These are phyloP conservation scores for Blastomyces gilchristii DNA, from an alignment of 2,329 filamentous ascomycete species.

Conservation along the genomic window DNA sequence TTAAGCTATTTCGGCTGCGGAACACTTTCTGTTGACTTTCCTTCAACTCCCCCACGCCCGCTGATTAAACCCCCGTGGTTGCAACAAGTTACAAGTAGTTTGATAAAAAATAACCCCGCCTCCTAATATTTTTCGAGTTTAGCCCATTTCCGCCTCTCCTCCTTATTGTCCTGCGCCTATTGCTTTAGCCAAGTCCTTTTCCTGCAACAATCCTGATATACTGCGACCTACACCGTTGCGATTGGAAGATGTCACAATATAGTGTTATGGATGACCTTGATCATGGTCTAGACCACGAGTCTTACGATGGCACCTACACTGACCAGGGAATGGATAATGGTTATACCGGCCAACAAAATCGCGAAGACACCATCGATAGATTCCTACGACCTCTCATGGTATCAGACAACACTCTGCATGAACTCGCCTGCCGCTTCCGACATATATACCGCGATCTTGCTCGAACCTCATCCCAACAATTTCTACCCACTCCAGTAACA, in stretches of 20 bases:
- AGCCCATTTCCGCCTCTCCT: not conserved
- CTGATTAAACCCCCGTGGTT: no score
- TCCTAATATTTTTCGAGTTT: no score
- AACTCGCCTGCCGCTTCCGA: constrained; percentile 38
- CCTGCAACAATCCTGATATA: not conserved
- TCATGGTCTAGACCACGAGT: constrained; percentile 9
- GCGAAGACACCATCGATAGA: constrained; percentile 29
- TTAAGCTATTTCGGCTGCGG: not conserved
- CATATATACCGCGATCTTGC: constrained; percentile 36
- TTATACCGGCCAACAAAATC: constrained; percentile 21
- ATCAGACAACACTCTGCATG: constrained; percentile 36
- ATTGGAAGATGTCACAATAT: constrained; percentile 2
- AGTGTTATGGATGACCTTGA: constrained; percentile 6
- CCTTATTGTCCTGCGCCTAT: not conserved
- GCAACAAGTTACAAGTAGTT: no score
- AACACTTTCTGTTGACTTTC: not conserved
- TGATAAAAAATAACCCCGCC: not conserved
- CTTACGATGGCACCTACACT: constrained; percentile 25
- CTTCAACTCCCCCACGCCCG: not conserved
- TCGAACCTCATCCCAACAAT: constrained; percentile 37
- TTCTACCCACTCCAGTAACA: constrained; percentile 39
- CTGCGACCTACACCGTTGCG: not conserved
- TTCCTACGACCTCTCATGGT: constrained; percentile 34
- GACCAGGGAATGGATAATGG: constrained; percentile 6
- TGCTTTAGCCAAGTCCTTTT: not conserved